These are phyloP conservation scores for Mallotus japonicus DNA, from an alignment of 441 rosid genomes.

Conservation along the genomic window DNA sequence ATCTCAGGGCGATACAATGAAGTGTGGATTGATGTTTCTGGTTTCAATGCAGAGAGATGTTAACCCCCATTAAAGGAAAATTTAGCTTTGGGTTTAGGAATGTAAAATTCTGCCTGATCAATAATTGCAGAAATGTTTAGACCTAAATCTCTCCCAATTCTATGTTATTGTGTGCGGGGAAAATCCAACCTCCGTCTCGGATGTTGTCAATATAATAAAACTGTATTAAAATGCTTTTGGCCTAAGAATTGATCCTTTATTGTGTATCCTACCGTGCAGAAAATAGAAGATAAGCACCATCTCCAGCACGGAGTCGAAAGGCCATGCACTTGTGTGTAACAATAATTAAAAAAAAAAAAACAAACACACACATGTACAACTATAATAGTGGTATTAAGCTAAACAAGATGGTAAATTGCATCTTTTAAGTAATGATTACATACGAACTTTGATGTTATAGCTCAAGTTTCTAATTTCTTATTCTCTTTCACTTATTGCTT, in stretches of 20 bases:
- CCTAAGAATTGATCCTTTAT: not conserved
- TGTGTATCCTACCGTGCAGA: not conserved
- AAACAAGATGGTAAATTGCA: not conserved
- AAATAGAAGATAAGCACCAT: no score
- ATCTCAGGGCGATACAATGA: constrained; percentile 41
- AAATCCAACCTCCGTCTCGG: no score
- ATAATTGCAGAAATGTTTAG: not conserved
- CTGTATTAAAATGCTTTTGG: not conserved
- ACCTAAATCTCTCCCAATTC: not conserved
- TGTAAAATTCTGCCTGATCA: not conserved
- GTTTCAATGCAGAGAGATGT: constrained; percentile 29
- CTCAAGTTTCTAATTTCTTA: constrained; percentile 3
- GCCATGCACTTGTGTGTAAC: no score
- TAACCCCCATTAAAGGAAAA: not conserved
- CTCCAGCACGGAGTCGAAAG: no score
- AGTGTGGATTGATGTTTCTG: constrained; percentile 46
- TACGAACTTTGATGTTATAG: not conserved
- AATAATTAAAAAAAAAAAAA: no score
- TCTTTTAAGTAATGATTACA: not conserved
- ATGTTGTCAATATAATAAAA: no score
- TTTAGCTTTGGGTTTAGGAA: not conserved
- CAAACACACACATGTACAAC: no score
- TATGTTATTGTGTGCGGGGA: not conserved
- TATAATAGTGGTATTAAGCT: not conserved
- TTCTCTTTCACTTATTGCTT: not conserved